Evolutionary conservation across 139 green algal genomes (phyloP).

Genomic region (Closterium sp.): DNA sequence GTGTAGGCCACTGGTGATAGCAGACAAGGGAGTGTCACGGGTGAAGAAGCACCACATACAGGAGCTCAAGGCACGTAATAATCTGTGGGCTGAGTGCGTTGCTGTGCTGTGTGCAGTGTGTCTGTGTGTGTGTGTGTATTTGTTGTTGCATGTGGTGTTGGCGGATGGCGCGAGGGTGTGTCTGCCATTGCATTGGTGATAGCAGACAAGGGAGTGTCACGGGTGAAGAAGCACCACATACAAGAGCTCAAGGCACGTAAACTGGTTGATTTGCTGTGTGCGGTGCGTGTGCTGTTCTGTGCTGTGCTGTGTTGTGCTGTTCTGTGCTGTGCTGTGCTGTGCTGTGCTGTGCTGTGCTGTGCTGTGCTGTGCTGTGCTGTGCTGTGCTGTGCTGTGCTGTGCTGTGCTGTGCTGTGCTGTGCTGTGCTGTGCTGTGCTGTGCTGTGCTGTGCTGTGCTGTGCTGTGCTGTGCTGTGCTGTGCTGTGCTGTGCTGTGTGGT

Average conservation of each 20-base stretch:
- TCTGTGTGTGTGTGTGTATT: too few species aligned
- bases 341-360: too few species aligned
- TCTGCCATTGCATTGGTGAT: conserved; percentile 97
- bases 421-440: too few species aligned
- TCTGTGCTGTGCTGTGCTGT: too few species aligned
- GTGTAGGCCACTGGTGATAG: conserved; percentile 97
- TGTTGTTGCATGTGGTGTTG: too few species aligned
- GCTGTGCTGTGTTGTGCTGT: too few species aligned
- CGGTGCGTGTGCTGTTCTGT: too few species aligned
- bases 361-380: too few species aligned
- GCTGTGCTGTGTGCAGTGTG: background rate
- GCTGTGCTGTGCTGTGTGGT: conserved; percentile 57
- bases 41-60: conserved; percentile 77
- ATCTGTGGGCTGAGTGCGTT: background rate
- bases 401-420: too few species aligned
- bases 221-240: conserved; percentile 78
- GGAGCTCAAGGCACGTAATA: conserved; percentile 60
- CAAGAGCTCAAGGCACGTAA: conserved; percentile 64
- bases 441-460: background rate
- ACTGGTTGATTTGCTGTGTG: too few species aligned
- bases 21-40: conserved; percentile 78
- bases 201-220: conserved; percentile 81
- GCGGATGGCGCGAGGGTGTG: conserved; percentile 91
- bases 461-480: background rate
- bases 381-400: too few species aligned